Conservation (phyloP, 1,139 yeast species). For the Blastobotrys persicus region DNA sequence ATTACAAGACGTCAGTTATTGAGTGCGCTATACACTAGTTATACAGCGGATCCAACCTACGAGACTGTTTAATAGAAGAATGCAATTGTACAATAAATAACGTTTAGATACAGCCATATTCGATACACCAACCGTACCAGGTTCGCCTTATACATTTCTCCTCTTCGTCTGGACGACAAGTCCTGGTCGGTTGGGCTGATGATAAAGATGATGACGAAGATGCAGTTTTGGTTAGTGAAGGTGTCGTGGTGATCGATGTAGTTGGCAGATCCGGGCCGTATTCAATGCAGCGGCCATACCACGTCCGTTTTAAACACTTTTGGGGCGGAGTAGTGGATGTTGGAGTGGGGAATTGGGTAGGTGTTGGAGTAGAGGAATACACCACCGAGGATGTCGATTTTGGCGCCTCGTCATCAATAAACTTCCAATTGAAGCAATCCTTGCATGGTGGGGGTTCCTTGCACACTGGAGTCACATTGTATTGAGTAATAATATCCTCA, state of each 20-base stretch:
- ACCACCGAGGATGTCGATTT: slow-evolving; percentile 13
- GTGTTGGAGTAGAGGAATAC: slow-evolving; percentile 13
- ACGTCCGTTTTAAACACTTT: slow-evolving; percentile 25
- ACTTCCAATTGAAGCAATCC: slow-evolving; percentile 93
- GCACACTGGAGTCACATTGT: slow-evolving; percentile 78
- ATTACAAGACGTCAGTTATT: no score
- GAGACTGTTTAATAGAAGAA: no score
- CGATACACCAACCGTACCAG: slow-evolving; percentile 33
- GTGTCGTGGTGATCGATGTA: background rate
- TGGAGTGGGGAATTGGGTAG: slow-evolving; percentile 14
- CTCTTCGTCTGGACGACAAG: slow-evolving; percentile 16
- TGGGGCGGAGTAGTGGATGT: slow-evolving; percentile 15
- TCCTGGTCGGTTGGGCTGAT: slow-evolving; percentile 15
- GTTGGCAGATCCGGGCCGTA: slow-evolving; percentile 13
- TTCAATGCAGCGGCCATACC: slow-evolving; percentile 31
- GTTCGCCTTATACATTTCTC: slow-evolving; percentile 26
- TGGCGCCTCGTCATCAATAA: slow-evolving; percentile 46
- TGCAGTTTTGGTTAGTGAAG: no score
- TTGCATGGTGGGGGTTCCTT: slow-evolving; percentile 66
- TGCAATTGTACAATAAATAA: background rate
- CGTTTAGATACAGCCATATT: slow-evolving; percentile 22
- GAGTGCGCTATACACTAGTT: no score
- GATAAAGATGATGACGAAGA: no score
- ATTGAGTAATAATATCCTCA: slow-evolving; percentile 68
- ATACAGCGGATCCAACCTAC: no score